Evolutionary conservation across 192 early-diverging fungal genomes (phyloP), one percentile per base, ranked within the genome.

Genomic region (Podila minutissima): DNA sequence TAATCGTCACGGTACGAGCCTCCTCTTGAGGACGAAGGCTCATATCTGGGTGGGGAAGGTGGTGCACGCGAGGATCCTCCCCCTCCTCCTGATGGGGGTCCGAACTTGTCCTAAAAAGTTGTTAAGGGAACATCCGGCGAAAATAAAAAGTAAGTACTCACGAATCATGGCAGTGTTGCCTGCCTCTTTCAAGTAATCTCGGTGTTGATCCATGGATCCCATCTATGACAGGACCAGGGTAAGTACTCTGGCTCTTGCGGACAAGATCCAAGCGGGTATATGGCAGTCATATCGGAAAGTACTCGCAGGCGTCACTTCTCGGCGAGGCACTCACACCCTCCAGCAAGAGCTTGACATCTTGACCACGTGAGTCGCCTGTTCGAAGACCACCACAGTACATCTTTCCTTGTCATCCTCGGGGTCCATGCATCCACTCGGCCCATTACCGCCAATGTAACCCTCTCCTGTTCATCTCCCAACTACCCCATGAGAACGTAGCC

Each of bases 51-150:
- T 20, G 62, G 62, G 26, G 62, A 53, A 46, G 41, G 41, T 58
- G 55, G 17, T 5, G 62, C 12, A 17, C 15, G 31, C 5, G 70
- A 24, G 5, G 62, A 60, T 32, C 70, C 37, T 9, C 72, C 72
- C 15, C 55, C 5, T 48, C 70, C 37, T 17, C 73, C 73, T 24
- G 75, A 20, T 32, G 59, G 69, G 20, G 75, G 74, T 35, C 74
- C 74, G 51, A 57, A 78, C 35, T 79, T 79, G 66, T 79, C 76
- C 76, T 79, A 65, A 67, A 38, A 8, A 22, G 7, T 37, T 33
- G 48, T 31, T 57, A 50, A 55, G 8, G 20, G n/a, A 55, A 26
- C 5, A 55, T 13, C 26, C 59, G 17, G 5, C n/a, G 28, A 11
- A 60, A 61, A 33, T 46, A 46, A 46, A 46, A 46, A 3, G 41